Evolutionary conservation across 1,139 yeast genomes (phyloP), one percentile per base, ranked within the genome.

Genomic region (Candida sojae): DNA sequence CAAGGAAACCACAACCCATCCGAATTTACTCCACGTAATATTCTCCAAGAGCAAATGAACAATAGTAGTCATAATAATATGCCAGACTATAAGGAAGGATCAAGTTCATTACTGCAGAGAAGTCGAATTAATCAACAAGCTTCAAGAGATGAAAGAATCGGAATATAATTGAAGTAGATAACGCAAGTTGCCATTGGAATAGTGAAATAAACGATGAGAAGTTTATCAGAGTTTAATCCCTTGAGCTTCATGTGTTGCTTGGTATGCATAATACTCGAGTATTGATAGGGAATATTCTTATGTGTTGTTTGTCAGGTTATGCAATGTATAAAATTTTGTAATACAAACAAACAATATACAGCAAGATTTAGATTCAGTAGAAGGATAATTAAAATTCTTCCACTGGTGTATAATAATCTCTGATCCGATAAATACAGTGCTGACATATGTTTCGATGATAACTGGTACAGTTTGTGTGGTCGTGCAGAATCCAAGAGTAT

Each of bases 111-210:
- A 11, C 42, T 29, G n/a, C 43, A 41, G 13, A 41, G 43, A 33
- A 33, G 23, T 13, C 46, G 39, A n/a, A 34, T 23, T 7, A 42
- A 35, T 23, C 34, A 11, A 10, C 48, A 43, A 33, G 44, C 43
- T 40, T 41, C 52, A 11, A 57, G 57, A 44, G 59, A 58, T 41
- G 63, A 59, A n/a, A 53, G 63, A 42, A 57, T 59, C 29, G 62
- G 63, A 1, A 48, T 57, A n/a, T 47, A 48, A 21, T 48, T 56
- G 21, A 17, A 17, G 3, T 17, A 17, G 21, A 17, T 17, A 17
- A 17, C 21, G 21, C 21, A 17, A 17, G 21, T 17, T 17, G 21
- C 21, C 3, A 17, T 17, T 17, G 21, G 3, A 17, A 17, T 17
- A 17, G 21, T 17, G 21, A 17, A 17, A 17, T 17, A 17, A 17